These are phyloP conservation scores for Colletotrichum magnum DNA, from an alignment of 2,329 filamentous ascomycete genomes.

Conservation along the genomic window DNA sequence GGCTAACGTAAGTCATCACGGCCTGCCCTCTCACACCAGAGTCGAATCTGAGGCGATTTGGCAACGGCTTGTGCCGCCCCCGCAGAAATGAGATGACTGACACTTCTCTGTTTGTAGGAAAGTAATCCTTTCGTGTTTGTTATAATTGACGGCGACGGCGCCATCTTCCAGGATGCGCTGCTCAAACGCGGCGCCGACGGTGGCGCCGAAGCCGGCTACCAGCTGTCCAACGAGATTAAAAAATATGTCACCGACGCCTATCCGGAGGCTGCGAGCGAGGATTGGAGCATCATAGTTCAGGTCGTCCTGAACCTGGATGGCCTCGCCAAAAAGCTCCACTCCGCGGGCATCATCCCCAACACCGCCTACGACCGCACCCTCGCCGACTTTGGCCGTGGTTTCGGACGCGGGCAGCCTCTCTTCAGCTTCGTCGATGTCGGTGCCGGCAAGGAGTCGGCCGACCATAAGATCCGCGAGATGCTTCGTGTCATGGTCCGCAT, in stretches of 20 bases:
- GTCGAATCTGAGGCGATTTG: background rate
- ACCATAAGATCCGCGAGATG: slow-evolving; percentile 52
- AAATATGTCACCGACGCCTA: slow-evolving; percentile 44
- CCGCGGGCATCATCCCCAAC: slow-evolving; percentile 45
- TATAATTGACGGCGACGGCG: slow-evolving; percentile 54
- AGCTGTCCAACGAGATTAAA: slow-evolving; percentile 45
- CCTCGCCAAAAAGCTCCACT: slow-evolving; percentile 47
- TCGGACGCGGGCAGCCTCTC: slow-evolving; percentile 51
- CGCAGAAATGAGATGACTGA: background rate
- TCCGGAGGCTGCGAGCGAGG: slow-evolving; percentile 47
- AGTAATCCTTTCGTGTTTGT: slow-evolving; percentile 51
- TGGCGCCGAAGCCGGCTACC: slow-evolving; percentile 50
- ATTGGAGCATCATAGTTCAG: slow-evolving; percentile 51
- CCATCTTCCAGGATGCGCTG: slow-evolving; percentile 51
- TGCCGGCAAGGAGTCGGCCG: slow-evolving; percentile 52
- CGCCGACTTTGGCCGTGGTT: slow-evolving; percentile 50
- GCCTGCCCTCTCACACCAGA: background rate
- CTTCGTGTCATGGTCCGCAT: slow-evolving; percentile 51
- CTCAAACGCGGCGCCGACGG: slow-evolving; percentile 50
- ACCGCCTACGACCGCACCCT: slow-evolving; percentile 43
- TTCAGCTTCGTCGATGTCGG: slow-evolving; percentile 54
- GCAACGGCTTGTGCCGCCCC: background rate
- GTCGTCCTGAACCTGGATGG: slow-evolving; percentile 52
- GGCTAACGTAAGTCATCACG: slow-evolving; percentile 32
- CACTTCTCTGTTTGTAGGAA: slow-evolving; percentile 43